Percentiles rank a stretch among this genome's conserved stretches.
Conservation (phyloP, 140 eudicot species). For the Cichorium intybus region DNA sequence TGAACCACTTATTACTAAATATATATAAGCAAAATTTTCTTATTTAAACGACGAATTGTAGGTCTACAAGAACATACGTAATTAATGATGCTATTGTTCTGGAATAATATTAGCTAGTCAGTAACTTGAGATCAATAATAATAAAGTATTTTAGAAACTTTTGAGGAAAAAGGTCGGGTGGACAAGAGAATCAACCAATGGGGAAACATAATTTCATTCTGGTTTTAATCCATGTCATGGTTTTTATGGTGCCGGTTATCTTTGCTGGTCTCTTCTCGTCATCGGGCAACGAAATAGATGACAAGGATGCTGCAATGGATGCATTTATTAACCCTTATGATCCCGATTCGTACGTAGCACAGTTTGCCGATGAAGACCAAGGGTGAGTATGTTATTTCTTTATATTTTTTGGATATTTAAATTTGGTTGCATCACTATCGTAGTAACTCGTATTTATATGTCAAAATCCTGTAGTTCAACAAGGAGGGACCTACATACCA, state of each 20-base stretch:
- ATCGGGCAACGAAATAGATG: not conserved
- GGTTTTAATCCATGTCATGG: constrained; percentile 6
- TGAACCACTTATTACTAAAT: constrained; percentile 19
- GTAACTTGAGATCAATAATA: constrained; percentile 10
- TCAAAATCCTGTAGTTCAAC: not conserved
- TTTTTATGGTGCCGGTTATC: not conserved
- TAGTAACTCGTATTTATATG: too few relatives aligned
- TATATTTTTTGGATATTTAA: not conserved
- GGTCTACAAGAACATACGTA: not conserved
- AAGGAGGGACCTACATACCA: constrained; percentile 19
- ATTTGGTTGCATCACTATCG: not conserved
- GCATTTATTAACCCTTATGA: not conserved
- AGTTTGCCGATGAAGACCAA: not conserved
- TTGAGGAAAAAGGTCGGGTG: not conserved
- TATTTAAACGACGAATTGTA: not conserved
- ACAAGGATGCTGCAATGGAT: not conserved
- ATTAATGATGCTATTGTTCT: not conserved
- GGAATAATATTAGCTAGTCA: not conserved
- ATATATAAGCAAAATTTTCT: not conserved
- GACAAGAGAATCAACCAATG: constrained; percentile 12
- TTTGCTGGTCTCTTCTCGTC: not conserved
- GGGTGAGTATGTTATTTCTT: constrained; percentile 8
- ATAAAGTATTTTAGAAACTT: not conserved
- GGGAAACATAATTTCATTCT: constrained; percentile 2
- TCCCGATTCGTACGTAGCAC: not conserved